Conservation (phyloP, 805 yeast genomes). For the Zygosaccharomyces bailii region DNA sequence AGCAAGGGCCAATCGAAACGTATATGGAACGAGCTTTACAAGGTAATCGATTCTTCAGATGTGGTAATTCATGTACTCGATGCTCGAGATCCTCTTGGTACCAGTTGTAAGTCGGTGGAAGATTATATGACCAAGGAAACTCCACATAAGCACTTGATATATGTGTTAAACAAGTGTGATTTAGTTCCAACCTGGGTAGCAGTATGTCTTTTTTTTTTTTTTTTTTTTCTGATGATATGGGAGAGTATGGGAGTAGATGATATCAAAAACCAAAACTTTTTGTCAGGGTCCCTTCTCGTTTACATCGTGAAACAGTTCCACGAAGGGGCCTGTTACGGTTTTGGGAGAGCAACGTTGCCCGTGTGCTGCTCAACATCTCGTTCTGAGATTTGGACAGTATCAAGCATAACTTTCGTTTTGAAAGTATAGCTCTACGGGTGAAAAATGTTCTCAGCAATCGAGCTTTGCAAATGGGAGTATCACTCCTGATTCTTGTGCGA, state of each 20-base stretch:
- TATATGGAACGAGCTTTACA: slow-evolving; percentile 96
- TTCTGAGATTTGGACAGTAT: slow-evolving; percentile 34
- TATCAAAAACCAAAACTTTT: slow-evolving; percentile 68
- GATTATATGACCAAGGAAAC: slow-evolving; percentile 90
- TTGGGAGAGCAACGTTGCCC: slow-evolving; percentile 80
- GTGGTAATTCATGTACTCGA: slow-evolving; percentile 94
- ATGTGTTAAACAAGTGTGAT: slow-evolving; percentile 95
- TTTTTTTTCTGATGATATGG: slow-evolving; percentile 15
- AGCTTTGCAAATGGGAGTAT: slow-evolving; percentile 37
- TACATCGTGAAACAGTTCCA: slow-evolving; percentile 32
- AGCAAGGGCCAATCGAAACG: slow-evolving; percentile 97
- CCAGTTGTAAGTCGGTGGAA: slow-evolving; percentile 90
- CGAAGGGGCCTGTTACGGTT: slow-evolving; percentile 92
- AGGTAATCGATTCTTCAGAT: slow-evolving; percentile 96
- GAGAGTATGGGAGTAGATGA: slow-evolving; percentile 2
- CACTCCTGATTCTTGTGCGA: slow-evolving; percentile 10
- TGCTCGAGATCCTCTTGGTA: slow-evolving; percentile 96
- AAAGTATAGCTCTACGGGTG: slow-evolving; percentile 47
- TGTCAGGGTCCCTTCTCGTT: slow-evolving; percentile 64
- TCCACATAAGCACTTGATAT: slow-evolving; percentile 93
- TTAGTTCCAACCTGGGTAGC: slow-evolving; percentile 99
- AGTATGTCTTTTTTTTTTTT: slow-evolving; percentile 59
- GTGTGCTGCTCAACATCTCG: slow-evolving; percentile 42
- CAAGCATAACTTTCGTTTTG: slow-evolving; percentile 46
- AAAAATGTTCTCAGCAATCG: slow-evolving; percentile 71